Evolutionary conservation across 1,139 yeast genomes (phyloP).

Genomic region (Entelexis sorbosivorans): DNA sequence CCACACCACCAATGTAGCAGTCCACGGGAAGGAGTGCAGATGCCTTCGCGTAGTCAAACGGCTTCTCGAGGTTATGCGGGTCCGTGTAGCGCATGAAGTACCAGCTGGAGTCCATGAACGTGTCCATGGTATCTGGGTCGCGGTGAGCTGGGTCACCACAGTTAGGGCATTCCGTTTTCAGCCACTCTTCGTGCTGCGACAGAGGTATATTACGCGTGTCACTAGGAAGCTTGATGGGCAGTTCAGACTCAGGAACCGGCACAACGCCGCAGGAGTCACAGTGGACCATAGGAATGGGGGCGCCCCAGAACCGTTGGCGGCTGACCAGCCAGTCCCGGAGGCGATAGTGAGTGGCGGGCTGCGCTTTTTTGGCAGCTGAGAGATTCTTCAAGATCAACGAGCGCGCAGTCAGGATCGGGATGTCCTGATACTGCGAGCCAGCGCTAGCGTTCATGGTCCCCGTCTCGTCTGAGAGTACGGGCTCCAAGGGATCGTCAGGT

Average conservation of each 20-base stretch:
- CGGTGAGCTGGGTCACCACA: conserved; percentile 69
- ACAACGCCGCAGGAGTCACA: conserved; percentile 78
- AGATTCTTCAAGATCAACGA: conserved; percentile 39
- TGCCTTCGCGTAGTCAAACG: conserved; percentile 47
- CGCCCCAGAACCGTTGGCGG: conserved; percentile 96
- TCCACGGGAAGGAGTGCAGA: conserved; percentile 66
- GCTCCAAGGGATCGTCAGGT: conserved; percentile 32
- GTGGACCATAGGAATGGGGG: conserved; percentile 90
- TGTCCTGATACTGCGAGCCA: conserved; percentile 43
- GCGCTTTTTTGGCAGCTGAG: conserved; percentile 36
- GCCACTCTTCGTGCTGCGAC: conserved; percentile 56
- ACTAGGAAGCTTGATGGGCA: conserved; percentile 72
- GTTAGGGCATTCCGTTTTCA: conserved; percentile 64
- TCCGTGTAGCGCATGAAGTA: conserved; percentile 79
- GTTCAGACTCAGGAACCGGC: conserved; percentile 73
- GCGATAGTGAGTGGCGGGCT: conserved; percentile 36
- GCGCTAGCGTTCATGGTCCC: conserved; percentile 40
- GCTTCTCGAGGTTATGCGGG: conserved; percentile 44
- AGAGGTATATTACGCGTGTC: conserved; percentile 41
- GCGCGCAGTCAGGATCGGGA: conserved; percentile 44
- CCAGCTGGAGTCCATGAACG: conserved; percentile 97
- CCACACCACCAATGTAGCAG: conserved; percentile 86
- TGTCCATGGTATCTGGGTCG: conserved; percentile 97
- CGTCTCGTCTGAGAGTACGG: conserved; percentile 5
- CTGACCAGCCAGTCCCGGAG: conserved; percentile 89